These are phyloP conservation scores for Rhynchospora breviuscula DNA, from an alignment of 176 grass and related monocot species.

Conservation along the genomic window DNA sequence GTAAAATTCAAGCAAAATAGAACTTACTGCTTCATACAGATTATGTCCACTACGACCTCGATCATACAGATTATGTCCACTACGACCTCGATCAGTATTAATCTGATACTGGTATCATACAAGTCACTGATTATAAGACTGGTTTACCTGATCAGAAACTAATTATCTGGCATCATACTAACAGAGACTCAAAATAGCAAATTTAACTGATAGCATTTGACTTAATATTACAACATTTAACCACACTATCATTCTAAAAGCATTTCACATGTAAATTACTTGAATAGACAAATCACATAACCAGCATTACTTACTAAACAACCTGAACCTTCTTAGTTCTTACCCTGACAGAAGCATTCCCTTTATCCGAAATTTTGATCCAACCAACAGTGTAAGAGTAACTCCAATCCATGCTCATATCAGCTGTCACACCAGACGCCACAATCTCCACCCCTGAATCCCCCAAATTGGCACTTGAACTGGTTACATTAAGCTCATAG, in stretches of 20 bases:
- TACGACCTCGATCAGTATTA: no score
- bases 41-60: not conserved
- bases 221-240: not conserved
- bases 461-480: constrained; percentile 41
- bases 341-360: constrained; percentile 67
- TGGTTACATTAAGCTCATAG: constrained; percentile 55
- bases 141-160: not conserved
- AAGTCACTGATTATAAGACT: not conserved
- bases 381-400: constrained; percentile 58
- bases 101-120: not conserved
- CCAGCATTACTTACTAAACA: not conserved
- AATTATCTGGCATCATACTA: not conserved
- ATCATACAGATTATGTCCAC: not conserved
- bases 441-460: constrained; percentile 53
- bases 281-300: not conserved
- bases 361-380: constrained; percentile 58
- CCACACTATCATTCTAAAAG: not conserved
- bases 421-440: constrained; percentile 54
- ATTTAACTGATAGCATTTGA: not conserved
- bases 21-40: not conserved
- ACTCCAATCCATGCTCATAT: constrained; percentile 70
- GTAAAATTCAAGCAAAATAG: not conserved
- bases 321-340: constrained; percentile 15
- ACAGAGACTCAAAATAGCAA: not conserved
- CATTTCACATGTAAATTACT: not conserved